Base-by-base conservation (phyloP, 2,329 filamentous ascomycete genomes). In the Aspergillus uvarum region DNA sequence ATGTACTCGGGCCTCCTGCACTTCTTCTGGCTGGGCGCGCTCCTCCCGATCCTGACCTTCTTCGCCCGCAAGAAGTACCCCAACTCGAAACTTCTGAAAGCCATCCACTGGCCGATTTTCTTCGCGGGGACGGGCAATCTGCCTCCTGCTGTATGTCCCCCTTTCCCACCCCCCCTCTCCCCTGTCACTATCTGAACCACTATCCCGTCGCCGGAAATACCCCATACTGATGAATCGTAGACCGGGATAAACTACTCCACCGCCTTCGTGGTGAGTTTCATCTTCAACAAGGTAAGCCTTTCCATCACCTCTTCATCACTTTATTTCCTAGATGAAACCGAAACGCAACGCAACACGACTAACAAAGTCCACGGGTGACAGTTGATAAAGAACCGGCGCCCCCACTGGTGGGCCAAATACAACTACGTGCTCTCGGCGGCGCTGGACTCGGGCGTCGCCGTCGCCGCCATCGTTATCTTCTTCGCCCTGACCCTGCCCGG, bases 31-130 rank as follows among this genome's bases (percentile, higher is more conserved):
- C 78, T 82, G 21, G 81, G 76, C 31, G 72, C 74, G 31, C 65
- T 79, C 11, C 65, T 79, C 14, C 79, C 80, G 1, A 69, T 80
- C 0, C 65, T 80, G 22, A 81, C 79, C 51, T 89, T 75, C 63
- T 61, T 75, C 21, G 74, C 87, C 42, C 85, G 85, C 5, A 82
- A 85, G 52, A 78, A 79, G 55, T 89, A 81, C 68, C 86, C 87
- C 16, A 82, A 81, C 67, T 84, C 81, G 2, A 58, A 61, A 1
- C 53, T 67, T 14, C 44, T 67, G 16, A 47, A 59, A 1, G 64
- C 64, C 14, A 42, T 67, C 11, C 74, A 60, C 68, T 67, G 65
- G 65, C 68, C 68, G 4, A 63, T 70, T 4, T 68, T 71, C 56
- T 67, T 71, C 51, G 67, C 63, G 4, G 66, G 63, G 2, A 69